Evolutionary conservation across 176 grass and related monocot genomes (phyloP).

Genomic region (Avena insularis): DNA sequence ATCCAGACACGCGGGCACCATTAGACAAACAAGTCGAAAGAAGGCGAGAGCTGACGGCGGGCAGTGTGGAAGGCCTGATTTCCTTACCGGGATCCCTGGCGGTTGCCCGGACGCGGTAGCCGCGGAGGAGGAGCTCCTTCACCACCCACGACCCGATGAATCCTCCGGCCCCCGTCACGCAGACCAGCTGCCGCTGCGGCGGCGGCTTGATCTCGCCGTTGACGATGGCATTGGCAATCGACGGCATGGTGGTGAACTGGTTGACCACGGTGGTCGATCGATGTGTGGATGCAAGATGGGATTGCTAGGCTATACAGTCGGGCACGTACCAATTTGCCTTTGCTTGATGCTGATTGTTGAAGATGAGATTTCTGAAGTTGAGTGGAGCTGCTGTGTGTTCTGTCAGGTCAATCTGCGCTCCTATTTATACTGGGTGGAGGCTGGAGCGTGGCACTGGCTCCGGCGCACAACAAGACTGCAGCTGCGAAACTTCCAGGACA

Average conservation of each 20-base stretch:
- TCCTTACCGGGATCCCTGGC: slow-evolving; percentile 49
- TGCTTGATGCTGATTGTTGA: not conserved
- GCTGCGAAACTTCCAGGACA: not conserved
- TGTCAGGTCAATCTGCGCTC: not conserved
- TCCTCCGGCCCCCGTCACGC: slow-evolving; percentile 56
- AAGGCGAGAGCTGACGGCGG: too few relatives aligned
- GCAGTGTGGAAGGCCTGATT: too few relatives aligned
- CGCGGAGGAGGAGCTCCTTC: slow-evolving; percentile 52
- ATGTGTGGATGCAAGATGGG: not conserved
- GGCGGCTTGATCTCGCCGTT: not conserved
- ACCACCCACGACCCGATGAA: slow-evolving; percentile 68
- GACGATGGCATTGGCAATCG: not conserved
- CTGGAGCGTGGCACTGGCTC: not conserved
- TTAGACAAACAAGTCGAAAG: too few relatives aligned
- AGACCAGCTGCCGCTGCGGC: slow-evolving; percentile 33
- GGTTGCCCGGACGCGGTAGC: slow-evolving; percentile 57
- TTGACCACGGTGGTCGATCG: not conserved
- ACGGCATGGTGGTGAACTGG: slow-evolving; percentile 9
- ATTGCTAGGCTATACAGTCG: not conserved
- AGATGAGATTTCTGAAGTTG: not conserved
- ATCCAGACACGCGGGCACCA: too few relatives aligned
- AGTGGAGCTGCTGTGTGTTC: not conserved
- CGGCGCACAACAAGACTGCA: not conserved
- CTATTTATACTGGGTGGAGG: not conserved
- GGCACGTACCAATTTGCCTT: not conserved